Conservation (phyloP, 192 early-diverging fungal genomes). For the Powellomyces hirtus region DNA sequence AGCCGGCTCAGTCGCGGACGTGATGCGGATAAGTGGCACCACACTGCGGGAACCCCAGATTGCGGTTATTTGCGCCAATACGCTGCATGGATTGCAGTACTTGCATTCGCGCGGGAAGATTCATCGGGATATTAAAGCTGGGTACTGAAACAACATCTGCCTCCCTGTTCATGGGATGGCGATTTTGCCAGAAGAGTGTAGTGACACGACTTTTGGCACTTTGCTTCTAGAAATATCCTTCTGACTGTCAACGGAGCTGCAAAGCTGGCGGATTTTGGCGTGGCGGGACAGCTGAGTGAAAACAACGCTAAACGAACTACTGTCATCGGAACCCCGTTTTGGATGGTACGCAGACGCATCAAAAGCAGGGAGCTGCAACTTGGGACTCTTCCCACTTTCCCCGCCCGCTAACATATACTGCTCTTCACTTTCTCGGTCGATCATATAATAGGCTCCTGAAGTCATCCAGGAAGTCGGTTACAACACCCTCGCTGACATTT, state of each 20-base stretch:
- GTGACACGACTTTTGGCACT: not conserved
- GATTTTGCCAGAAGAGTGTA: too few species aligned
- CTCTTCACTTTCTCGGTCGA: not conserved
- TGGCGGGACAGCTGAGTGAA: slow-evolving; percentile 58
- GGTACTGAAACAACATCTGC: too few species aligned
- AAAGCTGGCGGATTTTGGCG: slow-evolving; percentile 67
- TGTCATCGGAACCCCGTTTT: slow-evolving; percentile 64
- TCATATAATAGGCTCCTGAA: slow-evolving; percentile 50
- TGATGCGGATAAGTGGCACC: slow-evolving; percentile 46
- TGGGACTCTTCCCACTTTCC: not conserved
- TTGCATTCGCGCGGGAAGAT: slow-evolving; percentile 59
- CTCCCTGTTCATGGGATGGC: too few species aligned
- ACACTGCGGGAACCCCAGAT: slow-evolving; percentile 55
- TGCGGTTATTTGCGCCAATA: slow-evolving; percentile 45
- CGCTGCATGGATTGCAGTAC: slow-evolving; percentile 54
- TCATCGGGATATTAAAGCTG: slow-evolving; percentile 67
- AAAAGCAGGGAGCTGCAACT: too few species aligned
- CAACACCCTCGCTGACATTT: slow-evolving; percentile 59
- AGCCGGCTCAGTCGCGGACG: slow-evolving; percentile 54
- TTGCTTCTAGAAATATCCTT: slow-evolving; percentile 48
- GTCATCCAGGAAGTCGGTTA: slow-evolving; percentile 67
- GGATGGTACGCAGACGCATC: slow-evolving; percentile 38
- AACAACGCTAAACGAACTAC: slow-evolving; percentile 50
- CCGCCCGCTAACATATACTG: not conserved
- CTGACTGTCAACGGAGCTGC: slow-evolving; percentile 50